phyloP scores from a whole-genome alignment of 2,329 filamentous ascomycete species.

The Xylariaceae sp. region DNA sequence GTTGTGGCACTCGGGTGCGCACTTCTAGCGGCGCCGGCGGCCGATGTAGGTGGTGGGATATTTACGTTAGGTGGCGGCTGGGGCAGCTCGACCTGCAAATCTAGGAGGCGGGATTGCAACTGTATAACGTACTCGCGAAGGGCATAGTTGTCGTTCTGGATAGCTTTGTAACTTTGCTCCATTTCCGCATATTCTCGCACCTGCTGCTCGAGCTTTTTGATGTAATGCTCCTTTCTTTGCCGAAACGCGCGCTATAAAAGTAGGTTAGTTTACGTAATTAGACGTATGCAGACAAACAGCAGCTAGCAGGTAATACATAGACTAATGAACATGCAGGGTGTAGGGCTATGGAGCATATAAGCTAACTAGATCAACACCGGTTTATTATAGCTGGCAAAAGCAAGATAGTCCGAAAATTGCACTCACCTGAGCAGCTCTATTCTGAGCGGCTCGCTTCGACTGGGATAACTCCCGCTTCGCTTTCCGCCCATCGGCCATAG shows the following conservation, averaged over 20 bases:
- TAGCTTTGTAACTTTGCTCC: constrained; percentile 75
- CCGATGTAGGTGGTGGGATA: constrained; percentile 51
- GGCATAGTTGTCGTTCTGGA: constrained; percentile 87
- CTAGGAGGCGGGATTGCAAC: constrained; percentile 83
- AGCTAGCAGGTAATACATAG: constrained; percentile 2
- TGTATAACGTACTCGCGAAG: constrained; percentile 91
- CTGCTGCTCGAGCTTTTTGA: constrained; percentile 95
- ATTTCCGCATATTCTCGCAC: constrained; percentile 79
- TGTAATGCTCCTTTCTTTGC: constrained; percentile 96
- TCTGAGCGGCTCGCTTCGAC: constrained; percentile 95
- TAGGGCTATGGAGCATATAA: background rate
- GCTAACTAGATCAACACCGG: constrained; percentile 2
- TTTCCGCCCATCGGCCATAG: constrained; percentile 63
- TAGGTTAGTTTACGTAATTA: constrained; percentile 36
- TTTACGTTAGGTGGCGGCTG: constrained; percentile 81
- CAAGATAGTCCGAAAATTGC: constrained; percentile 8
- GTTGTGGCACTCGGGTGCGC: constrained; percentile 25
- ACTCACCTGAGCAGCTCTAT: constrained; percentile 91
- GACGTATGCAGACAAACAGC: constrained; percentile 31
- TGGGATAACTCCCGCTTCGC: constrained; percentile 90
- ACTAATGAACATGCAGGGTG: constrained; percentile 6
- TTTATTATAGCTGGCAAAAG: background rate
- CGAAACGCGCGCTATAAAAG: constrained; percentile 81
- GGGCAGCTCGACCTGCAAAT: constrained; percentile 81
- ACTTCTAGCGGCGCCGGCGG: constrained; percentile 27